Base-by-base conservation (phyloP, 1,284 basidiomycete species). In the Cryptococcus sp. region DNA sequence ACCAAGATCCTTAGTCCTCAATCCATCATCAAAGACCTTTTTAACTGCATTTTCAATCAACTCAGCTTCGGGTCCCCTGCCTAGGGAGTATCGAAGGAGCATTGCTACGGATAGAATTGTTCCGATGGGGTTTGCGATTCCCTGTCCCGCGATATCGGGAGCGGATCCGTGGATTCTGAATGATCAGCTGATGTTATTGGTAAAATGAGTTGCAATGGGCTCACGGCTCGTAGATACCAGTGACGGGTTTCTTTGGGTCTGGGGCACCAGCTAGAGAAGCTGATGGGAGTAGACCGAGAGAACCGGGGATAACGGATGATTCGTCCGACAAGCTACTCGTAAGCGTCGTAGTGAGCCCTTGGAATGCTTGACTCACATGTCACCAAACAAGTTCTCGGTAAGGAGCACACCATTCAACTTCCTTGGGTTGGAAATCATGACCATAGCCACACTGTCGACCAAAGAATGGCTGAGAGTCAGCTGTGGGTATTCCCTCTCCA, bases 51-150 rank as follows among this genome's bases (percentile, higher is more conserved):
- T 74, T 74, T 98, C 96, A 59, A 99, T 86, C 23, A 87, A 84
- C 46, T 81, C 80, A 1, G 94, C 94, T 63, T 88, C 84, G 59
- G 80, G 82, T 55, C 90, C 87, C 53, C 91, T 80, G 22, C 89
- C 89, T 34, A 98, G 84, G 39, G 94, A 98, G 77, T 97, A 98
- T 46, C 93, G 83, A 50, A 98, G 81, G 54, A 98, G 85, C 85
- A 98, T 85, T 2, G 93, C 93, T 4, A 88, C 90, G 51, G 91
- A 96, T 52, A 98, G 85, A 70, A 98, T 98, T 16, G 94, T 97
- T 47, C 94, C 96, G 62, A 98, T 83, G 28, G 94, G 94, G 76
- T 98, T 98, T 57, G 94, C 94, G 65, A 97, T 92, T 28, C 90
- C 90, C 72, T 90, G 80, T 2, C 91, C 92, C 7, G 93, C 91